A percentile compares a stretch with the other conserved stretches of the same genome.
These are phyloP conservation scores for Pezicula carpinea DNA, from an alignment of 2,329 filamentous ascomycete species.

Conservation along the genomic window DNA sequence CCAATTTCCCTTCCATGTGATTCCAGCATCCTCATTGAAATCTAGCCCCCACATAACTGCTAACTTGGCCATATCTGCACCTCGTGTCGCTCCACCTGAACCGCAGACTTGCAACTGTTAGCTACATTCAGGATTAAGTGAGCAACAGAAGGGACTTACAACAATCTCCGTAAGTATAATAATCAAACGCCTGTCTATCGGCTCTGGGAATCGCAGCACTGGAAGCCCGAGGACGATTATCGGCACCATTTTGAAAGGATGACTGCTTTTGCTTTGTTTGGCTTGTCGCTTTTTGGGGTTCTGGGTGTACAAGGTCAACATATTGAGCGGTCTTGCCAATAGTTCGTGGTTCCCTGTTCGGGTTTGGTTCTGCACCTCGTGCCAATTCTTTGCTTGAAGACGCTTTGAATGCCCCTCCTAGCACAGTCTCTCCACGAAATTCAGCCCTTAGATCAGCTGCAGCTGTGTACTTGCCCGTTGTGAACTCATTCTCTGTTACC, in stretches of 20 bases:
- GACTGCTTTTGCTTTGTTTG: too few relatives aligned
- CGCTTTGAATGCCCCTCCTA: slow-evolving; percentile 7
- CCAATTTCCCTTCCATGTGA: slow-evolving; percentile 15
- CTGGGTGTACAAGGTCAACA: too few relatives aligned
- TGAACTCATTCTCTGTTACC: slow-evolving; percentile 8
- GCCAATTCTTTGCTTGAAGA: not conserved
- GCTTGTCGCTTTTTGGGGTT: too few relatives aligned
- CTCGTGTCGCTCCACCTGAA: slow-evolving; percentile 64
- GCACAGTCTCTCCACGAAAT: slow-evolving; percentile 10
- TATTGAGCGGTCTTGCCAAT: too few relatives aligned
- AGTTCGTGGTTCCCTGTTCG: too few relatives aligned
- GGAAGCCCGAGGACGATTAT: too few relatives aligned
- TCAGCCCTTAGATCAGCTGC: not conserved
- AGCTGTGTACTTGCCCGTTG: slow-evolving; percentile 1
- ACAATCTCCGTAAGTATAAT: slow-evolving; percentile 15
- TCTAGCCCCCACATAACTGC: slow-evolving; percentile 60
- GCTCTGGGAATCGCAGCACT: too few relatives aligned
- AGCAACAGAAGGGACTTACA: slow-evolving; percentile 11
- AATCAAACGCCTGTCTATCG: too few relatives aligned
- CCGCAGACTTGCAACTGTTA: slow-evolving; percentile 45
- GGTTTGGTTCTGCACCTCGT: too few relatives aligned
- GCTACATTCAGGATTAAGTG: not conserved
- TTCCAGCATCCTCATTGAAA: slow-evolving; percentile 29
- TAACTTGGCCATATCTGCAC: slow-evolving; percentile 55
- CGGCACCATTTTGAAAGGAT: too few relatives aligned